These are phyloP conservation scores for Quercus tomentella DNA, from an alignment of 331 rosid genomes.

Conservation along the genomic window DNA sequence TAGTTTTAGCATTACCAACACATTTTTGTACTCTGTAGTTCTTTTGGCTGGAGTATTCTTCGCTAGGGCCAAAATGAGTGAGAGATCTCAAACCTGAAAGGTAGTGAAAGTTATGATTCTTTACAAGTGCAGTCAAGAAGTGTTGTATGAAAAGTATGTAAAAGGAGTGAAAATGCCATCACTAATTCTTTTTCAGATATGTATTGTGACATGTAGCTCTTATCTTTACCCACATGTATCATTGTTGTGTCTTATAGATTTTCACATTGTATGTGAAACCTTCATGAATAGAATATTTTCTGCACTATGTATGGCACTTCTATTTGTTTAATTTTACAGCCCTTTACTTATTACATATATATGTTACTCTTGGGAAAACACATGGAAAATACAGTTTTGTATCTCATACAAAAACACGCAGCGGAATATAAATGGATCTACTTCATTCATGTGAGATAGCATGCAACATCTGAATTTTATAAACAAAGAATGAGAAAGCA, in stretches of 20 bases:
- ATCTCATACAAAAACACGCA: no score
- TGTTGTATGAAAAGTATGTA: background rate
- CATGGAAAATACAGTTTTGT: no score
- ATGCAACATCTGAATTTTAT: no score
- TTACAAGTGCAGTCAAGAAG: background rate
- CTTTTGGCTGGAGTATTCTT: slow-evolving; percentile 94
- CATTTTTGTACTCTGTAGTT: slow-evolving; percentile 46
- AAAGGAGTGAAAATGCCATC: background rate
- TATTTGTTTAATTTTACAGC: no score
- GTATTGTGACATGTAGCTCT: background rate
- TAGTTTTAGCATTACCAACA: background rate
- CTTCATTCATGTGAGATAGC: no score
- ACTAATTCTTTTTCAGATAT: background rate
- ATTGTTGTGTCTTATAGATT: background rate
- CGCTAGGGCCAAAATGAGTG: slow-evolving; percentile 87
- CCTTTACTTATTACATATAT: background rate
- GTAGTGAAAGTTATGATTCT: background rate
- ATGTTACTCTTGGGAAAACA: no score
- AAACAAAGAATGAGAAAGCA: no score
- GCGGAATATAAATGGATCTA: no score
- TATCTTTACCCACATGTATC: background rate
- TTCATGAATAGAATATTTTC: no score
- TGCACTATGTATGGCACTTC: no score
- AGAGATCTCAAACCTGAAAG: slow-evolving; percentile 57
- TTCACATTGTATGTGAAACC: background rate